phyloP scores from a whole-genome alignment of 805 yeast species.

The Candida easanensis region DNA sequence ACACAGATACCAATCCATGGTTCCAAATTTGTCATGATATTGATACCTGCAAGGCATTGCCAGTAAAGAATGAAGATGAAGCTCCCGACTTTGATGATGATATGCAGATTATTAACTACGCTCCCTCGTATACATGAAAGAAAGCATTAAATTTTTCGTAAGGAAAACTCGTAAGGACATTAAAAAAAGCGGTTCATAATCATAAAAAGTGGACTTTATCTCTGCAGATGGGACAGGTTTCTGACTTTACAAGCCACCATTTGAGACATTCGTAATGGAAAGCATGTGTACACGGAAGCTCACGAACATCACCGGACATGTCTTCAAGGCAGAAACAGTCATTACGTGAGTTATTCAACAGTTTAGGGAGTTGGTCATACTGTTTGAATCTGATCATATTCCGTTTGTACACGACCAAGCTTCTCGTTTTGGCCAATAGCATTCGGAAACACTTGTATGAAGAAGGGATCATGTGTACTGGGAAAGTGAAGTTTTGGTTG shows the following conservation, averaged over 20 bases:
- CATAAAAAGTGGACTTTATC: conserved; percentile 5
- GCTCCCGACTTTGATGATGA: too few species aligned
- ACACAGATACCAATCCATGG: too few species aligned
- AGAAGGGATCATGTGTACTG: conserved; percentile 15
- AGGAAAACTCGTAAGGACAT: too few species aligned
- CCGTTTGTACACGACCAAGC: conserved; percentile 14
- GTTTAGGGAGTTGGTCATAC: conserved; percentile 3
- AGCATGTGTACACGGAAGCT: conserved; percentile 13
- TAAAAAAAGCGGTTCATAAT: too few species aligned
- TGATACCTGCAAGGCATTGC: conserved; percentile 5
- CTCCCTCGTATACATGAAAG: too few species aligned
- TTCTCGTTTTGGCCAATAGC: conserved; percentile 18
- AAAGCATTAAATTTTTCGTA: too few species aligned
- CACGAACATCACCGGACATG: not conserved
- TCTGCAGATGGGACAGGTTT: conserved; percentile 25
- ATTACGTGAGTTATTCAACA: conserved; percentile 1
- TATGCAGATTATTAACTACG: conserved; percentile 5
- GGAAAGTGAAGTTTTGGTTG: conserved; percentile 13
- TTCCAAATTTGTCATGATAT: conserved; percentile 13
- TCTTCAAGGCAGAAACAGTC: conserved; percentile 23
- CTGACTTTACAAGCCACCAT: conserved; percentile 24
- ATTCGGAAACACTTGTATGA: conserved; percentile 22
- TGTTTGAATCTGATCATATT: conserved; percentile 9
- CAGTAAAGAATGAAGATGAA: not conserved
- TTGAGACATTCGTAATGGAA: conserved; percentile 26